Conservation (phyloP, 768 basidiomycete species). For the Astraeus odoratus region DNA sequence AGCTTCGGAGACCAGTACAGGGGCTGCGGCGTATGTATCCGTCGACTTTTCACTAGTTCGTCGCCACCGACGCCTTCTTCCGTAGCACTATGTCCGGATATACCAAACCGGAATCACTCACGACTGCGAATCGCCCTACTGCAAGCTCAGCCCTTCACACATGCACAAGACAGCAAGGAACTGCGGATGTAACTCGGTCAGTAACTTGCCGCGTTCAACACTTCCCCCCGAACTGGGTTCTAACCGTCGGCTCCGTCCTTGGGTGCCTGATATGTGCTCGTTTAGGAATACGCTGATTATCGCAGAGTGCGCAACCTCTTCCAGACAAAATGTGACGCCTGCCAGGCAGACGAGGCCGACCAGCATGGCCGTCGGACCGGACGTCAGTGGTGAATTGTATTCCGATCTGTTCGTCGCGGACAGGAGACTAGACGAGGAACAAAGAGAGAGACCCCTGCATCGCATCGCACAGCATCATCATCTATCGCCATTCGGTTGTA, state of each 20-base stretch:
- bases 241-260: not conserved
- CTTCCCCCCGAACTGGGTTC: not conserved
- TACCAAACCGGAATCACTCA: slow-evolving; percentile 56
- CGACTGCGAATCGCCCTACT: slow-evolving; percentile 48
- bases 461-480: not conserved
- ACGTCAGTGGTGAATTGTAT: slow-evolving; percentile 16
- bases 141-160: slow-evolving; percentile 51
- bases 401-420: too few species aligned
- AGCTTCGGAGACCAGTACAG: slow-evolving; percentile 38
- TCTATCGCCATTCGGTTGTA: not conserved
- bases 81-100: slow-evolving; percentile 54
- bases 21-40: slow-evolving; percentile 33
- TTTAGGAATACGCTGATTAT: slow-evolving; percentile 38
- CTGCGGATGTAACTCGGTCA: slow-evolving; percentile 47
- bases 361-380: slow-evolving; percentile 27
- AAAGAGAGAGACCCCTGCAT: not conserved
- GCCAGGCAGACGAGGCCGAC: slow-evolving; percentile 31
- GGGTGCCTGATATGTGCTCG: not conserved
- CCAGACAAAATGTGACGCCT: slow-evolving; percentile 55
- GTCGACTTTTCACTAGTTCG: not conserved
- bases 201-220: not conserved
- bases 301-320: slow-evolving; percentile 59
- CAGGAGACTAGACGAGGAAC: slow-evolving; percentile 1
- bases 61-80: slow-evolving; percentile 3
- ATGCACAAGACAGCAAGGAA: slow-evolving; percentile 51